Base-by-base conservation (phyloP, 768 basidiomycete species). In the Rhodotorula kratochvilovae region DNA sequence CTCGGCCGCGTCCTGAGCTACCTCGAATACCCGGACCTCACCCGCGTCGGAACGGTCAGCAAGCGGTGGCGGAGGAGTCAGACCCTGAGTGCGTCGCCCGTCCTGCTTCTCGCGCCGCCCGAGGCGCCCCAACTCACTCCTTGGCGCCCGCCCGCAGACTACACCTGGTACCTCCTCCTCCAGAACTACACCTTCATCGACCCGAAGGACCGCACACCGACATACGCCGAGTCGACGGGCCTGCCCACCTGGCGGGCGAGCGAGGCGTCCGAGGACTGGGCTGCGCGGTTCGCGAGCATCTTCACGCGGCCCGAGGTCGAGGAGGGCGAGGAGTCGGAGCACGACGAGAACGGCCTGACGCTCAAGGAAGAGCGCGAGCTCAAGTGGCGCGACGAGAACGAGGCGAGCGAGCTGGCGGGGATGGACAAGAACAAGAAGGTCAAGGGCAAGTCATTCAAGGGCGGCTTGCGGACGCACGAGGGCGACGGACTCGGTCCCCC, bases 231-330 rank as follows among this genome's bases (percentile, higher is more conserved):
- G 31, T 42, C 58, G 35, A 53, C 42, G 13, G 69, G 66, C n/a
- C 23, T 74, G 29, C 77, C 77, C 45, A 72, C 70, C 31, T 78
- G 77, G 77, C 73, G 66, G 39, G 46, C 67, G 10, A 48, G 50
- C 46, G 77, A 78, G 17, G 70, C 74, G 17, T 74, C 73, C 50
- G 66, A 76, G 39, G 72, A 78, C 60, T 78, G 77, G 77, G 65
- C 75, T 0, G 57, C 56, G 13, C 70, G 66, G 8, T 78, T 70
- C 51, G 71, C 74, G 27, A 72, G 61, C 53, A 73, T 76, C 23
- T 71, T 68, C 60, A 61, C 70, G 13, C 66, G 67, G n/a, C 71
- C 75, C 63, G 76, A 75, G 46, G 48, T 71, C 29, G 66, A 72
- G 16, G 54, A 63, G 63, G 27, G 33, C 25, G 72, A 66, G 10